phyloP scores from a whole-genome alignment of 1,284 basidiomycete genomes.

The Irpex sp. region DNA sequence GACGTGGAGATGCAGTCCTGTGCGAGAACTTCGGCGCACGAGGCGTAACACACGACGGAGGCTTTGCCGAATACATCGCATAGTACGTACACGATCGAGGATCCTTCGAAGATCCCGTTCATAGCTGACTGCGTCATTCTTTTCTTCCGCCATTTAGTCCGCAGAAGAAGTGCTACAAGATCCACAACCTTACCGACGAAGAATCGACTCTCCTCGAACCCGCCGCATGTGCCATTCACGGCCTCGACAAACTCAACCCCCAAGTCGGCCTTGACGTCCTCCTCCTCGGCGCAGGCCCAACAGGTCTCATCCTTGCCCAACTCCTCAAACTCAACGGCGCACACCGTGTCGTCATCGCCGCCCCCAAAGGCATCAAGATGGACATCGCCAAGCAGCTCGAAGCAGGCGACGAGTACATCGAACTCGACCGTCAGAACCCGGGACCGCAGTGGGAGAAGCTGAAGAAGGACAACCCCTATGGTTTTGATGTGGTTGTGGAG shows the following conservation, averaged over 20 bases:
- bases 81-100: conserved; percentile 29
- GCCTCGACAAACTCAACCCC: conserved; percentile 78
- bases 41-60: conserved; percentile 52
- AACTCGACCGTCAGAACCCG: conserved; percentile 75
- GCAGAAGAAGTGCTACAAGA: conserved; percentile 61
- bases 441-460: conserved; percentile 76
- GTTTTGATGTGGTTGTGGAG: conserved; percentile 79
- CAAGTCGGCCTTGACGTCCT: conserved; percentile 78
- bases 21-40: conserved; percentile 55
- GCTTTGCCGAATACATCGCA: conserved; percentile 57
- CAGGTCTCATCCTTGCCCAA: conserved; percentile 82
- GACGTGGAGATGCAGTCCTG: conserved; percentile 38
- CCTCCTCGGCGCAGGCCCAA: conserved; percentile 76
- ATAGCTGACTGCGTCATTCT: not conserved
- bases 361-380: conserved; percentile 86
- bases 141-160: conserved; percentile 20
- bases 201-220: conserved; percentile 67
- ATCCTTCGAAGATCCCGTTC: not conserved
- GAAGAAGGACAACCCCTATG: conserved; percentile 77
- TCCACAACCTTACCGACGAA: conserved; percentile 82
- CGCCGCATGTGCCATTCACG: conserved; percentile 85
- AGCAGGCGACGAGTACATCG: conserved; percentile 79
- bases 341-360: conserved; percentile 71
- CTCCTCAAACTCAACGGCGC: conserved; percentile 77
- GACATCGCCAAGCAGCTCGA: conserved; percentile 74